phyloP scores from a whole-genome alignment of 192 early-diverging fungal species.

The Coemansia sp. region DNA sequence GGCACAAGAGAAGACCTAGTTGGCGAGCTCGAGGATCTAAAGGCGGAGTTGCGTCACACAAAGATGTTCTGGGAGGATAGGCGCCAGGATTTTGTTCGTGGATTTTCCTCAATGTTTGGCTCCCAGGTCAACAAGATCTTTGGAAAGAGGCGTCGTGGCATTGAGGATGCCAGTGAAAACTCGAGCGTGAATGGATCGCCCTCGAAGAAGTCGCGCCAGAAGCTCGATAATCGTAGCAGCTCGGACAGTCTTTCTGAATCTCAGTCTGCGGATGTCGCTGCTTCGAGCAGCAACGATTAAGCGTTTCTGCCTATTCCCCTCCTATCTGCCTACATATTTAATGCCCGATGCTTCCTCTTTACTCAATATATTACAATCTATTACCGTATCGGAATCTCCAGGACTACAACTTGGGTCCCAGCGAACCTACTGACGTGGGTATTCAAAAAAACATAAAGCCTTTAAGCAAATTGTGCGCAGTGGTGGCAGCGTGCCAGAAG shows the following conservation, averaged over 20 bases:
- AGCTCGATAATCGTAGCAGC: conserved; percentile 2
- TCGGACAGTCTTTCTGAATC: background rate
- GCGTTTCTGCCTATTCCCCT: background rate
- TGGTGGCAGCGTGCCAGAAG: too few species aligned
- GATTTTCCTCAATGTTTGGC: conserved; percentile 69
- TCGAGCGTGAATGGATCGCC: conserved; percentile 6
- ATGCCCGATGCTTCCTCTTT: background rate
- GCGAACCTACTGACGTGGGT: too few species aligned
- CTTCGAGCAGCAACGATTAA: background rate
- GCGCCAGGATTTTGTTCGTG: conserved; percentile 75
- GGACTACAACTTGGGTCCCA: too few species aligned
- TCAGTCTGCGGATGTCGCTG: conserved; percentile 5
- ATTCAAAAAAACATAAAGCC: too few species aligned
- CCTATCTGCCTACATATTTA: background rate
- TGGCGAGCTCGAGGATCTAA: conserved; percentile 65
- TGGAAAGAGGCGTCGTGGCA: conserved; percentile 34
- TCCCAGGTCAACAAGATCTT: conserved; percentile 55
- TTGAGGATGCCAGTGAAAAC: conserved; percentile 1
- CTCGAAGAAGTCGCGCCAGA: conserved; percentile 34
- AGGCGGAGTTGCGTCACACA: conserved; percentile 65
- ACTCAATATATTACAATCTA: too few species aligned
- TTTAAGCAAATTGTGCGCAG: too few species aligned
- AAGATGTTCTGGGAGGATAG: conserved; percentile 72
- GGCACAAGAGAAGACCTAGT: conserved; percentile 67
- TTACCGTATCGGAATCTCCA: too few species aligned